Evolutionary conservation across 257 asterid species (phyloP), one percentile per base, ranked within the genome.

Genomic region (Apocynum venetum): DNA sequence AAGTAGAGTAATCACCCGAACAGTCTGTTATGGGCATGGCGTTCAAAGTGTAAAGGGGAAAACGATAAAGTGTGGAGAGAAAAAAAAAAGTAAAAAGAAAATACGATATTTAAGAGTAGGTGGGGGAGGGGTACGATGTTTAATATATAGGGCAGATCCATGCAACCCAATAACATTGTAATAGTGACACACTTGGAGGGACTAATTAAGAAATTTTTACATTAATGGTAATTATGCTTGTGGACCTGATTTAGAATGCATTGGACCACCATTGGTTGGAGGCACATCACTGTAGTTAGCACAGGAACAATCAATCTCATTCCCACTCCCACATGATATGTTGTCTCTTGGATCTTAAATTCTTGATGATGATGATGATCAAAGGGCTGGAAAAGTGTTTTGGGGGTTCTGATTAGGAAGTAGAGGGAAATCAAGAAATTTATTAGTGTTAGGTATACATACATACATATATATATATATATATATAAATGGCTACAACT

Each of bases 211-310:
- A 6, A 13, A 57, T 19, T 64, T 35, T 20, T 36, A 66, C 44
- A 40, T 3, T 19, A 38, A 4, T 55, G 36, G 57, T 46, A 57
- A 78, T 70, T 41, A 77, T 77, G 53, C 25, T 17, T 0, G 57
- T 15, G 68, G 49, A 46, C 12, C 61, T 70, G 71, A 47, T 44
- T 70, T 78, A 57, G 64, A 70, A 74, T 72, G 77, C 40, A 46
- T 36, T 70, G 77, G 73, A 71, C 64, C 77, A 36, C 65, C 19
- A 71, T 1, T 36, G 69, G 43, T 44, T 56, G 76, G 75, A 46
- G 65, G 17, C 19, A 14, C 11, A 38, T 67, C 57, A 68, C 75
- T 53, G 67, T 56, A n/a, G 47, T 25, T 35, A 49, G 64, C 72
- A 55, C 46, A 11, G 68, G 51, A 41, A 43, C 46, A 25, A 60